Base-by-base conservation (phyloP, 192 early-diverging fungal species). In the Coemansia sp. region DNA sequence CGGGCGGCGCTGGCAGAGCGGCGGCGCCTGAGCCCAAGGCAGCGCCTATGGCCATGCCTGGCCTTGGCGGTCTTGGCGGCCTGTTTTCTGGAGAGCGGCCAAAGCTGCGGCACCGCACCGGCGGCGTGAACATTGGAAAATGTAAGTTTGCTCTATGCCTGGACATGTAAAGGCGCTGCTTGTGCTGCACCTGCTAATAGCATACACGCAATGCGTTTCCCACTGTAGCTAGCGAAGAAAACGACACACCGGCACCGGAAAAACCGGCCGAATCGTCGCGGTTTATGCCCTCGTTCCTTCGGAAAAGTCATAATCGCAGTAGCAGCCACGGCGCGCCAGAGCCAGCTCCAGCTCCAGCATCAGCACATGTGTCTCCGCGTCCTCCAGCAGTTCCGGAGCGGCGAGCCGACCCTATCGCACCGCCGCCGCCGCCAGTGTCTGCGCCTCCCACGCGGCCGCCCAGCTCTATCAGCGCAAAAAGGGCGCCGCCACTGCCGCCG, bases 61-160 rank as follows among this genome's bases (percentile, higher is more conserved):
- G 84, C 12, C 57, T 86, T 14, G 88, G 88, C 17, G 85, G 84
- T 15, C 57, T 86, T 14, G 88, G 88, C 17, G 85, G 81, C 11
- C 68, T 92, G 24, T 86, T 92, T 70, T 79, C 89, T 3, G 85
- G 80, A 19, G 91, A 87, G 15, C 85, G 90, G 80, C 91, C 91
- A 5, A 89, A 86, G 47, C 72, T 92, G 29, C 82, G 78, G 75
- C 82, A 79, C 67, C 82, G 85, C 67, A 64, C 68, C 21, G 85
- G 83, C 21, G 85, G 84, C 24, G 77, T 85, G 48, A 79, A 73
- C 48, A 84, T 69, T 57, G 83, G 82, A 51, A 76, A 77, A 58
- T 64, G 76, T 79, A 79, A 7, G 66, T 64, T 62, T 37, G 11
- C 17, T 4, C 6, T 14, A 41, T 9, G 15, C 5, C 25, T 17